Conservation (phyloP, 78 protist species). For the Isochrysis galbana region DNA sequence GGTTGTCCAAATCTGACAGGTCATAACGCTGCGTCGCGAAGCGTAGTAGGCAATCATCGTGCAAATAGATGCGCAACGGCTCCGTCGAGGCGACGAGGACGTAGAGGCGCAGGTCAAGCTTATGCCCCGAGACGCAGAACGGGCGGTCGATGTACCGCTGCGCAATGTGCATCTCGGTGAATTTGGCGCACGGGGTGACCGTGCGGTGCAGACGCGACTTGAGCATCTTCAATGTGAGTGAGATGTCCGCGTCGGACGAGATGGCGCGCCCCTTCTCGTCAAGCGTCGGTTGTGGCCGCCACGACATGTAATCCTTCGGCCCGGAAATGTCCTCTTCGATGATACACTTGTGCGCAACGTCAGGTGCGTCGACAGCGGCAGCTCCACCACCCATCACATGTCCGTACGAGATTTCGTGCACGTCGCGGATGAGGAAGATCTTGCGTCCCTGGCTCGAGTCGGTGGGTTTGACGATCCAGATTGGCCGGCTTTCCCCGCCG, state of each 20-base stretch:
- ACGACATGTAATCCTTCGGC: too few species aligned
- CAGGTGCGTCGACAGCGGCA: too few species aligned
- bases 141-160: slow-evolving; percentile 66
- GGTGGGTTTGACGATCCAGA: slow-evolving; percentile 25
- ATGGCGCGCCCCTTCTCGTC: slow-evolving; percentile 22
- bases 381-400: background rate
- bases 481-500: too few species aligned
- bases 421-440: background rate
- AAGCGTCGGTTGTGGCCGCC: background rate
- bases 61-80: slow-evolving; percentile 46
- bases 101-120: slow-evolving; percentile 71
- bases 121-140: slow-evolving; percentile 5
- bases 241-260: background rate
- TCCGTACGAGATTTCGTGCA: background rate
- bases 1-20: background rate
- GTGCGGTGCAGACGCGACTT: background rate
- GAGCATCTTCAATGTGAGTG: background rate
- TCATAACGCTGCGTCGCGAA: slow-evolving; percentile 54
- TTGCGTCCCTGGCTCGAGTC: background rate
- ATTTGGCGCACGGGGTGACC: slow-evolving; percentile 15
- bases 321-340: too few species aligned
- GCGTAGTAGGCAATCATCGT: slow-evolving; percentile 52
- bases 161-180: slow-evolving; percentile 31
- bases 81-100: slow-evolving; percentile 30
- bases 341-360: too few species aligned